Base-by-base conservation (phyloP, 1,139 yeast species). In the Pichia sp. region DNA sequence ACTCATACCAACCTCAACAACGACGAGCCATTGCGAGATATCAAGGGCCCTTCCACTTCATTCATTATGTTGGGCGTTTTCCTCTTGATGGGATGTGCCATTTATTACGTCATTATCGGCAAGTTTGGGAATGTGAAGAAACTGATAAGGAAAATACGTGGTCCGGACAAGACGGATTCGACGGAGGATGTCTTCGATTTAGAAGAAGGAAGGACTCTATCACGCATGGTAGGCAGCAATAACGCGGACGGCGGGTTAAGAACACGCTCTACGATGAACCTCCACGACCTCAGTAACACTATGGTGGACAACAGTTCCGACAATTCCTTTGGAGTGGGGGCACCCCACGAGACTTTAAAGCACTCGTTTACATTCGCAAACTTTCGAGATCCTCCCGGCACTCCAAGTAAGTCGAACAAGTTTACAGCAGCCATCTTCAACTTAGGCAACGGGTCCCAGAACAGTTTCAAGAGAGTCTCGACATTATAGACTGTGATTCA, bases 211-310 rank as follows among this genome's bases (percentile, higher is more conserved):
- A 46, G 56, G 34, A 46, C 55, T 23, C 41, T 51, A 22, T 41
- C 55, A 19, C 56, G 51, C 37, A 47, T 48, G 16, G 34, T 45
- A 16, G 41, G 50, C 25, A 41, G 31, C 16, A 41, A 46, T 22
- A 40, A 47, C 13, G 22, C 47, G 10, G 47, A 43, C 9, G 44
- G 50, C 4, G 55, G 57, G 12, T 46, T 60, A 22, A 49, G 63
- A 25, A 60, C 63, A 1, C 34, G 63, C 21, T 60, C 63, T 9
- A 54, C 62, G 9, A 53, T 54, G 44, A 58, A 54, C 47, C 48
- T 60, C 30, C 55, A 50, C n/a, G 61, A 58, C 6, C 30, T 57
- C 8, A 40, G 22, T 3, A 44, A 23, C 37, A 8, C 23, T n/a
- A 21, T 18, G 22, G 21, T 10, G 21, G 22, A 19, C 13, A 31